Evolutionary conservation across 306 rosid genomes (phyloP), one percentile per base, ranked within the genome.

Genomic region (Amphicarpaea edgeworthii): DNA sequence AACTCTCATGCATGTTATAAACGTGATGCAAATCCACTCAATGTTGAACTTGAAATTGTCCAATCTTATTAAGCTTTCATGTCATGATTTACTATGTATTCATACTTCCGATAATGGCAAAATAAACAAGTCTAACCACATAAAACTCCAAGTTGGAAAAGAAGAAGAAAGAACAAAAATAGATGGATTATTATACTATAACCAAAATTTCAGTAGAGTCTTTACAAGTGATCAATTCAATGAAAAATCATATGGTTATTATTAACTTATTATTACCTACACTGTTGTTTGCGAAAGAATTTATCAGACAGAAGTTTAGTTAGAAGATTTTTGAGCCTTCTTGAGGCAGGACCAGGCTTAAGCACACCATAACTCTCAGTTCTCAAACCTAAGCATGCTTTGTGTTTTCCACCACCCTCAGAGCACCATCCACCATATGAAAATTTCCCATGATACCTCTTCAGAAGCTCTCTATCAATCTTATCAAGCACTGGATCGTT

Each of bases 341-440:
- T 86, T 55, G 97, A 85, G 17, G 89, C 91, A 0, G 83, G 76
- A 50, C 98, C 93, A 14, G 94, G 96, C 26, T 68, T 88, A 61
- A 93, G 74, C 38, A 80, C 87, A 40, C 97, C 97, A 72, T 76
- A 82, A 37, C 70, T 87, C 73, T 79, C 88, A 80, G 58, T 34
- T 72, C 82, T 85, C 57, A 91, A 62, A 71, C 55, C 75, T 2
- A 91, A 75, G 53, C 98, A 93, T 20, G 67, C 6, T 50, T 73
- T 72, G 4, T 65, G 58, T 43, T 17, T 79, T 20, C 71, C 85
- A 49, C 76, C 82, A 49, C 76, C 82, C 67, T 85, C 62, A 15
- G 89, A 83, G 30, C 97, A 93, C 98, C 98, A 93, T 0, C 94
- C 97, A 0, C 97, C 96, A 38, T 19, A 83, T 23, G 91, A 54